phyloP scores from a whole-genome alignment of 192 early-diverging fungal species.

The Entomortierella chlamydospora region DNA sequence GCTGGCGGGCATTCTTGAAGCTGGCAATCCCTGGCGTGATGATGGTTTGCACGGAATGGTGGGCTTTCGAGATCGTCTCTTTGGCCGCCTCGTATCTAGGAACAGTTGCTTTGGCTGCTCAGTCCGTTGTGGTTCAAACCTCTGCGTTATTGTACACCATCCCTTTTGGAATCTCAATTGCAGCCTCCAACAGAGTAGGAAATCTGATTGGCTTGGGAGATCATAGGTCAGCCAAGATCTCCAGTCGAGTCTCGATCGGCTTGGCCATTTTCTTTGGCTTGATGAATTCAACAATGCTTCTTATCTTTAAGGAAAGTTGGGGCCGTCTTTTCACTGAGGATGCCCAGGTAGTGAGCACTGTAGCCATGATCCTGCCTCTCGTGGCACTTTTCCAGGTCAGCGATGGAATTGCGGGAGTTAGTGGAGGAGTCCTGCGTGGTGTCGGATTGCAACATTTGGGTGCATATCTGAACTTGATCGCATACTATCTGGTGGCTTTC shows the following conservation, averaged over 20 bases:
- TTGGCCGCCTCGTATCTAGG: conserved; percentile 85
- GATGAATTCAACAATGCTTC: conserved; percentile 64
- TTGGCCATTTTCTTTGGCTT: conserved; percentile 63
- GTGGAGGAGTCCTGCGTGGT: conserved; percentile 79
- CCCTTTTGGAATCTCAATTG: conserved; percentile 85
- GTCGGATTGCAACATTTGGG: conserved; percentile 79
- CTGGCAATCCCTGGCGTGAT: conserved; percentile 84
- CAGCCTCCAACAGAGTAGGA: conserved; percentile 85
- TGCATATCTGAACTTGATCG: conserved; percentile 65
- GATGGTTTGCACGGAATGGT: conserved; percentile 85
- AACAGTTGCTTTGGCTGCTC: conserved; percentile 80
- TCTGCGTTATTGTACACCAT: conserved; percentile 77
- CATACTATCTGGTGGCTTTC: conserved; percentile 77
- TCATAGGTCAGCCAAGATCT: conserved; percentile 58
- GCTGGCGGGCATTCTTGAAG: conserved; percentile 66
- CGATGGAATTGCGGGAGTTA: conserved; percentile 70
- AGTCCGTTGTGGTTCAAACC: conserved; percentile 83
- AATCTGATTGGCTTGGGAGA: conserved; percentile 74
- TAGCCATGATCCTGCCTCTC: conserved; percentile 81
- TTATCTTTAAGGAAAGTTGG: conserved; percentile 63
- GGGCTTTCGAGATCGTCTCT: conserved; percentile 80
- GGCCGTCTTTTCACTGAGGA: conserved; percentile 80
- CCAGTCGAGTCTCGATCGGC: conserved; percentile 62
- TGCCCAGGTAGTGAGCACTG: conserved; percentile 71
- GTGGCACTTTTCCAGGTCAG: conserved; percentile 82